Conservation (phyloP, 352 stramenopile species). For the Pilasporangium apinafurcum region DNA sequence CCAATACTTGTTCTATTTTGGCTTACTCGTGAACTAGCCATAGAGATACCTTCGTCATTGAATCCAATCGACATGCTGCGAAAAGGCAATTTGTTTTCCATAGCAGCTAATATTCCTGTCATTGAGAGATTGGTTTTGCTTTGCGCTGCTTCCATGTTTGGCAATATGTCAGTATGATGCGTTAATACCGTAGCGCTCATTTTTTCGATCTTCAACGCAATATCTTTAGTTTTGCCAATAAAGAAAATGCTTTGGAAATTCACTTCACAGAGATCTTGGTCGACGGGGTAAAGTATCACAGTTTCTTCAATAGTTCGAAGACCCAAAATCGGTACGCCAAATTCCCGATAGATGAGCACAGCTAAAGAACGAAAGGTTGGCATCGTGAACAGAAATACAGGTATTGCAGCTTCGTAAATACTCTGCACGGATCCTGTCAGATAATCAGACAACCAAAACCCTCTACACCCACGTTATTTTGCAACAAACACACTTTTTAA, state of each 20-base stretch:
- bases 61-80: slow-evolving; percentile 18
- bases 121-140: slow-evolving; percentile 33
- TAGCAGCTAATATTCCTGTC: slow-evolving; percentile 5
- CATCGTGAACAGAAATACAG: slow-evolving; percentile 43
- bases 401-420: slow-evolving; percentile 51
- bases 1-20: slow-evolving; percentile 1
- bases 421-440: slow-evolving; percentile 43
- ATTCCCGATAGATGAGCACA: slow-evolving; percentile 60
- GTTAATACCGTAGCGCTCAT: slow-evolving; percentile 33
- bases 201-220: slow-evolving; percentile 50
- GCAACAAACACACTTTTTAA: not conserved
- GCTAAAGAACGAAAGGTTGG: slow-evolving; percentile 39
- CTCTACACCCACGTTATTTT: slow-evolving; percentile 10
- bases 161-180: slow-evolving; percentile 42
- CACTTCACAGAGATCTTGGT: slow-evolving; percentile 33
- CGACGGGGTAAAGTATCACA: slow-evolving; percentile 39
- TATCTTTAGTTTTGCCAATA: slow-evolving; percentile 38
- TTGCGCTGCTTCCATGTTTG: slow-evolving; percentile 16
- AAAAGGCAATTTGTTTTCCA: slow-evolving; percentile 13
- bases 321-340: slow-evolving; percentile 43
- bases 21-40: not conserved
- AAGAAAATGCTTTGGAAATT: slow-evolving; percentile 62
- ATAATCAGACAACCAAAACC: slow-evolving; percentile 63
- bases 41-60: slow-evolving; percentile 1
- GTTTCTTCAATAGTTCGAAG: slow-evolving; percentile 50